Percentiles rank a stretch among this genome's conserved stretches.
These are phyloP conservation scores for Yamadazyma tumulicola DNA, from an alignment of 805 yeast species.

Conservation along the genomic window DNA sequence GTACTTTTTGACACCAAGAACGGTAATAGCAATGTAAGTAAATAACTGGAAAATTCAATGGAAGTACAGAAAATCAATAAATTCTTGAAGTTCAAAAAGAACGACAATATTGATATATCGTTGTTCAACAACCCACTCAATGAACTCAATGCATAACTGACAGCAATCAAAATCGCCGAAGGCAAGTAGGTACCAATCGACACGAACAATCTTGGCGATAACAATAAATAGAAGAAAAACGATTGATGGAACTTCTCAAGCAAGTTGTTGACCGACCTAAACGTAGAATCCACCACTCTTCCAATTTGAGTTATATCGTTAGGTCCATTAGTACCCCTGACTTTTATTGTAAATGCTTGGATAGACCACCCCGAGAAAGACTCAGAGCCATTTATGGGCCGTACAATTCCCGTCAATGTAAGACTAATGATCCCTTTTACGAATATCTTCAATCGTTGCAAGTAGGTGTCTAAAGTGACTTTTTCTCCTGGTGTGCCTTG, in stretches of 20 bases:
- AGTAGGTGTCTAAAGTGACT: slow-evolving; percentile 46
- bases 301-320: slow-evolving; percentile 90
- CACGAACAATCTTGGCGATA: slow-evolving; percentile 77
- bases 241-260: slow-evolving; percentile 97
- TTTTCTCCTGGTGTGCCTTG: slow-evolving; percentile 54
- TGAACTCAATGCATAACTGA: slow-evolving; percentile 67
- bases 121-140: slow-evolving; percentile 51
- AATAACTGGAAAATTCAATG: slow-evolving; percentile 22
- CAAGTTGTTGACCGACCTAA: slow-evolving; percentile 86
- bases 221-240: slow-evolving; percentile 82
- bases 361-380: slow-evolving; percentile 96
- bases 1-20: slow-evolving; percentile 11
- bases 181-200: slow-evolving; percentile 94
- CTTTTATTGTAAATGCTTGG: slow-evolving; percentile 81
- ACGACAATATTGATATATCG: slow-evolving; percentile 22
- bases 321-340: slow-evolving; percentile 54
- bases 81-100: slow-evolving; percentile 20
- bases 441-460: slow-evolving; percentile 55
- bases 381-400: slow-evolving; percentile 67
- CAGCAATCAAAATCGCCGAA: slow-evolving; percentile 69
- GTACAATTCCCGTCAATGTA: slow-evolving; percentile 63
- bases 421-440: slow-evolving; percentile 64
- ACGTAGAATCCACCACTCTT: slow-evolving; percentile 79
- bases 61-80: slow-evolving; percentile 25
- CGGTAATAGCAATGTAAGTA: slow-evolving; percentile 25